Base-by-base conservation (phyloP, 2,329 filamentous ascomycete genomes). In the Calcarisporium arbuscula region DNA sequence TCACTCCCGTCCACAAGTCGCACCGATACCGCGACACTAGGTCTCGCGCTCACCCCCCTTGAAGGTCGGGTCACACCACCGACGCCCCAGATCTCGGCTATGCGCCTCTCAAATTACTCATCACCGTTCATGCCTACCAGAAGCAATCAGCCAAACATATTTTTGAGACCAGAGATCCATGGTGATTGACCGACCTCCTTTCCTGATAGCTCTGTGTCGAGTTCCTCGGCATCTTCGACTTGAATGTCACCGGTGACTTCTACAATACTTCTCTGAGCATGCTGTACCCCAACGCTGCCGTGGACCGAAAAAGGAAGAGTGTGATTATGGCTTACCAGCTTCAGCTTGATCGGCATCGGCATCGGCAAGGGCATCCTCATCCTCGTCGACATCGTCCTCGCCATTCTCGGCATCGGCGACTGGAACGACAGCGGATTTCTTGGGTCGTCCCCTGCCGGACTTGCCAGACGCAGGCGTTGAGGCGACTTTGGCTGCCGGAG, bases 141-240 rank as follows among this genome's bases (percentile, higher is more conserved):
- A 15, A 12, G 26, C 11, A 26, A 51, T 57, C 42, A 57, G 53
- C 43, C 22, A 54, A 53, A 50, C 25, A 46, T 43, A 28, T 36
- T 46, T 41, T 42, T 44, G 23, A 44, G 28, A 32, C 38, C 43
- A 9, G 46, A 41, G 35, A 46, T 32, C 44, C 40, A 52, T 9
- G 42, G 36, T 36, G 41, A 33, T 35, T 36, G 39, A 51, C 47
- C 41, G 39, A 57, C 54, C 53, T 55, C 50, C 29, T 48, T 38
- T 27, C 31, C 47, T 21, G 29, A 35, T 12, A 34, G 31, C 30
- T 47, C 38, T 15, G 23, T 34, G 29, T 19, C 27, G 26, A 22
- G 11, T 16, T 23, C n/a, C 12, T 26, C 31, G 22, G 25, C 19
- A 25, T 33, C 10, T 26, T 36, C 19, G 28, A 11, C 19, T 25